Conservation (phyloP, 345 rosid species). For the Anastatica hierochuntica region DNA sequence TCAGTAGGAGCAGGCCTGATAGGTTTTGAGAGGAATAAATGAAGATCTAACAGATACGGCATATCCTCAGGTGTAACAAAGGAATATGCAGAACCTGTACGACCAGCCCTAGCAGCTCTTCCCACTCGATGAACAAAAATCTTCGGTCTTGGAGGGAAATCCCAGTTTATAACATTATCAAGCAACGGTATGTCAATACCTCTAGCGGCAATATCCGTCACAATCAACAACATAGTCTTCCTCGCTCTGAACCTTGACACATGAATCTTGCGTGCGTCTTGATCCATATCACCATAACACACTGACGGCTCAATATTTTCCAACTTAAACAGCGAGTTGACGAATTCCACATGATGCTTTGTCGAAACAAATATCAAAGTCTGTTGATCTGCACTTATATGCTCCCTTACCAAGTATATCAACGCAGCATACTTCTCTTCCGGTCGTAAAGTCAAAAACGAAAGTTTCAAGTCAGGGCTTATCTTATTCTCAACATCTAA, state of each 20-base stretch:
- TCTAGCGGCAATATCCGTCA: constrained; percentile 95
- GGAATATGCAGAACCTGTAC: constrained; percentile 84
- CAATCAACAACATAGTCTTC: constrained; percentile 81
- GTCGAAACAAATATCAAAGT: constrained; percentile 91
- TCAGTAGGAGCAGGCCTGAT: constrained; percentile 83
- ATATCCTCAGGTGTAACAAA: constrained; percentile 85
- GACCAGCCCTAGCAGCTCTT: constrained; percentile 92
- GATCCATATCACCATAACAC: constrained; percentile 98
- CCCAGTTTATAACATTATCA: constrained; percentile 97
- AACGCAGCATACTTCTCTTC: constrained; percentile 88
- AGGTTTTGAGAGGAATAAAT: constrained; percentile 84
- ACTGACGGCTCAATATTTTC: constrained; percentile 86
- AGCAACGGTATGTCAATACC: constrained; percentile 96
- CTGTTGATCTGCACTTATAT: constrained; percentile 64
- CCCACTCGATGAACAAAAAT: constrained; percentile 96
- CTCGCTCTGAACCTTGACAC: constrained; percentile 78
- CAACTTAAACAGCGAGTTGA: constrained; percentile 58
- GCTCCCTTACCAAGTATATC: constrained; percentile 74
- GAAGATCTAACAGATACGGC: constrained; percentile 87
- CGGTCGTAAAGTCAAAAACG: constrained; percentile 66
- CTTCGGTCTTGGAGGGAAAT: constrained; percentile 90
- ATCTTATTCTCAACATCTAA: constrained; percentile 87
- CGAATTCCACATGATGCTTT: constrained; percentile 93
- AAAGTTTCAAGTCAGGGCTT: constrained; percentile 71
- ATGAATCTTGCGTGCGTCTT: constrained; percentile 89